phyloP scores from a whole-genome alignment of 2,329 filamentous ascomycete genomes.

The Teratosphaeria viscida region DNA sequence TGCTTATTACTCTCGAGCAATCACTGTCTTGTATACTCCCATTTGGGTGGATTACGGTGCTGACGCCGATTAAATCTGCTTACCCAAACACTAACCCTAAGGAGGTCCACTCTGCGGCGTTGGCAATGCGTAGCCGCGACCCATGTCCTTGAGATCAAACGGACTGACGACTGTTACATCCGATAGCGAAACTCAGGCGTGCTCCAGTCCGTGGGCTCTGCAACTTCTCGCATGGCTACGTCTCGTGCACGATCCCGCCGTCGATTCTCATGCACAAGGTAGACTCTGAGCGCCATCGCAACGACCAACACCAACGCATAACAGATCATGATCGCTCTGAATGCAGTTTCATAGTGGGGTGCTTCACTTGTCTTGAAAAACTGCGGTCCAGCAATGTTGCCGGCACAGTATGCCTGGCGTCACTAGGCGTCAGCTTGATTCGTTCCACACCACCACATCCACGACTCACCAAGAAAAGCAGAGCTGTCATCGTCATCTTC shows the following conservation, averaged over 20 bases:
- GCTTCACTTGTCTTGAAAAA: constrained; percentile 7
- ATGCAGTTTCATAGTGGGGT: constrained; percentile 8
- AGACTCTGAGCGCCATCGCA: background rate
- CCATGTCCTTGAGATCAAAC: background rate
- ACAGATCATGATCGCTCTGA: background rate
- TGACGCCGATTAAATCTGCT: background rate
- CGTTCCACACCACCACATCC: constrained; percentile 38
- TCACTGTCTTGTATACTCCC: background rate
- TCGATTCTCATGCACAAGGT: background rate
- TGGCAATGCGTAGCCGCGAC: background rate
- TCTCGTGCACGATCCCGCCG: background rate
- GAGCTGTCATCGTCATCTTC: background rate
- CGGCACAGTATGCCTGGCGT: constrained; percentile 40
- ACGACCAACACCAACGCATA: background rate
- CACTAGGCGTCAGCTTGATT: background rate
- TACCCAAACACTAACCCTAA: background rate
- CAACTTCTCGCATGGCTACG: background rate
- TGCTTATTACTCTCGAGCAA: no score
- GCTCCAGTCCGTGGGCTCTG: background rate
- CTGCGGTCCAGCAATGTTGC: constrained; percentile 25
- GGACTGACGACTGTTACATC: background rate
- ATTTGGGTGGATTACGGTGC: background rate
- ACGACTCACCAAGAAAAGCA: constrained; percentile 14
- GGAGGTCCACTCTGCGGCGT: background rate
- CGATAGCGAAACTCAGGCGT: background rate